Evolutionary conservation across 257 asterid genomes (phyloP).

Genomic region (Linaria vulgaris): DNA sequence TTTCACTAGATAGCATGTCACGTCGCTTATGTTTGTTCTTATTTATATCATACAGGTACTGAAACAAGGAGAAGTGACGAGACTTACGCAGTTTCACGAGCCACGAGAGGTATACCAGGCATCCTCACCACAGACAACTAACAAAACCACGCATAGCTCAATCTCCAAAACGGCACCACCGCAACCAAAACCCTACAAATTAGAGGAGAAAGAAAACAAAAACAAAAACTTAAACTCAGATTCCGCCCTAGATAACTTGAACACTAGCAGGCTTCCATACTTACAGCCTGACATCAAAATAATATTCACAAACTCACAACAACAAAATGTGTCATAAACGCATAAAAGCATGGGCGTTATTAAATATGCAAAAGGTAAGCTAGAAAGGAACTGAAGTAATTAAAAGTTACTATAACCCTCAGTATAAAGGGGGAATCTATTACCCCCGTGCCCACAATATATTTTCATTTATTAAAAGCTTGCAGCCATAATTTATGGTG

Average conservation of each 20-base stretch:
- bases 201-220: not conserved
- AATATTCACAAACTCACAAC: not conserved
- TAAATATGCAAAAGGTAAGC: too few relatives aligned
- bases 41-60: not conserved
- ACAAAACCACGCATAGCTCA: conserved; percentile 40
- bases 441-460: too few relatives aligned
- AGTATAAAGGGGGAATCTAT: too few relatives aligned
- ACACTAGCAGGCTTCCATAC: not conserved
- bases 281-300: conserved; percentile 3
- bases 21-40: not conserved
- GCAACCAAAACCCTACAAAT: conserved; percentile 14
- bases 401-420: too few relatives aligned
- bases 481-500: too few relatives aligned
- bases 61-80: not conserved
- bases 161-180: conserved; percentile 26
- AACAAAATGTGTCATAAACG: not conserved
- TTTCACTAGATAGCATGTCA: not conserved
- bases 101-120: conserved; percentile 92
- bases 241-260: not conserved
- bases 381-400: too few relatives aligned
- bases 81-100: conserved; percentile 82
- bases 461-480: too few relatives aligned
- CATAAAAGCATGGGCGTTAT: too few relatives aligned
- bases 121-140: conserved; percentile 49
- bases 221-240: not conserved